These are phyloP conservation scores for Leucocoprinus leucothites DNA, from an alignment of 768 basidiomycete genomes.

Conservation along the genomic window DNA sequence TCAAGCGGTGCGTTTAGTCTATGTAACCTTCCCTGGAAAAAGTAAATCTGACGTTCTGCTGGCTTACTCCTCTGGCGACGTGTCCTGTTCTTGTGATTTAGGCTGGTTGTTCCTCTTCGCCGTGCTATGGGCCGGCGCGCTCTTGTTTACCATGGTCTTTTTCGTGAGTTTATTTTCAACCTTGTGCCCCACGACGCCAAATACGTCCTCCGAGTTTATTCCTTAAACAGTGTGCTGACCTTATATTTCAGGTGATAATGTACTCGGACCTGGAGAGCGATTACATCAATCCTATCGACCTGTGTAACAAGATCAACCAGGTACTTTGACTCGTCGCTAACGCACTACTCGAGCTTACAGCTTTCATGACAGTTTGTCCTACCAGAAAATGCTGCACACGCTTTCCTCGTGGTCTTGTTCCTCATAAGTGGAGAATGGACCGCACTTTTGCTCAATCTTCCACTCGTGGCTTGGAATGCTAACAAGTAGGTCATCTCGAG, in stretches of 20 bases:
- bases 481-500: slow-evolving; percentile 71
- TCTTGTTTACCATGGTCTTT: slow-evolving; percentile 98
- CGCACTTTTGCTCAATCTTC: slow-evolving; percentile 84
- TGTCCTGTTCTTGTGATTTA: slow-evolving; percentile 24
- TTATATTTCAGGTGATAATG: slow-evolving; percentile 84
- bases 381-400: slow-evolving; percentile 94
- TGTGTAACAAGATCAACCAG: slow-evolving; percentile 98
- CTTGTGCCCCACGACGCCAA: neutral
- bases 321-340: slow-evolving; percentile 38
- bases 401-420: slow-evolving; percentile 84
- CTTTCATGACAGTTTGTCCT: slow-evolving; percentile 75
- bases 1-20: neutral
- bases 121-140: slow-evolving; percentile 87
- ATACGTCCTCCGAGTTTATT: neutral
- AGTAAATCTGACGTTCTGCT: neutral
- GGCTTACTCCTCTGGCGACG: neutral
- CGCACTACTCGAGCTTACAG: neutral
- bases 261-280: slow-evolving; percentile 99
- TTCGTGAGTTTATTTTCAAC: slow-evolving; percentile 62
- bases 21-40: neutral
- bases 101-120: slow-evolving; percentile 97
- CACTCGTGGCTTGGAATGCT: slow-evolving; percentile 84
- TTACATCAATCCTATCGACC: slow-evolving; percentile 99
- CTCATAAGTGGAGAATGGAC: slow-evolving; percentile 90
- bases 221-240: neutral